Evolutionary conservation across 2,329 filamentous ascomycete genomes (phyloP).

Genomic region (Ascochyta viciae-villosae): DNA sequence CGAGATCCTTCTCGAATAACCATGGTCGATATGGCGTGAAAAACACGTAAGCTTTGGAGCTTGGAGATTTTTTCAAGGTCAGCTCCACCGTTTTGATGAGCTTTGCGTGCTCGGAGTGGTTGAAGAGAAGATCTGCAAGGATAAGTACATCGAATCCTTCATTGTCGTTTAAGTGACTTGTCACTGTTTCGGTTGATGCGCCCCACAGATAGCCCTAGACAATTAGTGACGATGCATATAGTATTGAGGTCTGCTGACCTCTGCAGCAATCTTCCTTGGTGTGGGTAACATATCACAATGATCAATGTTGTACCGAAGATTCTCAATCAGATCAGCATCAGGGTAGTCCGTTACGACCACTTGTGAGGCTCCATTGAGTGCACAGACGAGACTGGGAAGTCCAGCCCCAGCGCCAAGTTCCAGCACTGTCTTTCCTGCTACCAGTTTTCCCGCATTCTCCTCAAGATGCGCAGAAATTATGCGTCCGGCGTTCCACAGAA

Average conservation of each 20-base stretch:
- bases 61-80: slow-evolving; percentile 65
- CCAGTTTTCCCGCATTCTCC: slow-evolving; percentile 63
- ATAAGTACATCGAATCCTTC: slow-evolving; percentile 79
- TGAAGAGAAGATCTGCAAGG: slow-evolving; percentile 88
- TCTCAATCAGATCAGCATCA: slow-evolving; percentile 81
- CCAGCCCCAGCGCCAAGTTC: slow-evolving; percentile 91
- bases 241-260: slow-evolving; percentile 30
- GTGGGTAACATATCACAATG: slow-evolving; percentile 56
- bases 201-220: slow-evolving; percentile 84
- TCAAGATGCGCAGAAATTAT: slow-evolving; percentile 82
- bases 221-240: slow-evolving; percentile 14
- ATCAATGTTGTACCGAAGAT: slow-evolving; percentile 78
- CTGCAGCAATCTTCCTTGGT: slow-evolving; percentile 49
- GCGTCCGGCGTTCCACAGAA: slow-evolving; percentile 89
- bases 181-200: slow-evolving; percentile 64
- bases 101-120: slow-evolving; percentile 84
- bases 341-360: slow-evolving; percentile 89
- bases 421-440: slow-evolving; percentile 75
- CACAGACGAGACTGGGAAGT: slow-evolving; percentile 79
- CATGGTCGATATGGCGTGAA: slow-evolving; percentile 95
- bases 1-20: slow-evolving; percentile 83
- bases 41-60: slow-evolving; percentile 79
- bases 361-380: slow-evolving; percentile 69
- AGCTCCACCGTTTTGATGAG: slow-evolving; percentile 74
- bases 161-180: slow-evolving; percentile 61